Evolutionary conservation across 306 rosid species (phyloP), one percentile per base, ranked within the genome.

Genomic region (Rosa persica): DNA sequence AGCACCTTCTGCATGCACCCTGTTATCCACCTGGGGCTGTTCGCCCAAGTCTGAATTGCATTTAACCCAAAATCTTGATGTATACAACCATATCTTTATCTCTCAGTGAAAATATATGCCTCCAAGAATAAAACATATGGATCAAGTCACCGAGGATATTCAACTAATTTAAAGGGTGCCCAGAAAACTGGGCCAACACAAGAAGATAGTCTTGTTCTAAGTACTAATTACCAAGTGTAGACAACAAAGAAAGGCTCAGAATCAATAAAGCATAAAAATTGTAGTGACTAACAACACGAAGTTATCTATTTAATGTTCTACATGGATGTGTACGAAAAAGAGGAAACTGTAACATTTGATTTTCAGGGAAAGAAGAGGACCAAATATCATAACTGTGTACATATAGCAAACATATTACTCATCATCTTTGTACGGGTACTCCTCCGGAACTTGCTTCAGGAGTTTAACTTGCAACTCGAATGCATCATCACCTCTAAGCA

Each of bases 341-440:
- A 9, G 71, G 17, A 62, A 49, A 60, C 78, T 17, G 65, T 34
- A 46, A 64, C 57, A 62, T 61, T 73, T 17, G 64, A 12, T n/a
- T 25, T 70, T 38, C 23, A 44, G 15, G 51, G 36, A 30, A n/a
- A 12, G 22, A 42, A 13, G 23, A 49, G 10, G 8, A 11, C 13
- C 2, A 52, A 42, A 73, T 20, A 52, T 7, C 43, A 46, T 16
- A 34, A 68, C 64, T 22, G 86, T 81, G 58, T 77, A 72, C 83
- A 75, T 17, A 65, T 46, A 66, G 40, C 22, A 70, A 74, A 36
- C 73, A 77, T 66, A 25, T 82, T 70, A 94, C 87, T 94, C 98
- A 12, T 94, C 98, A 67, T 94, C 98, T 88, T 94, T 94, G 89
- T 94, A 94, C 2, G 98, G 98, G 79, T 92, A 94, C 87, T 94